These are phyloP conservation scores for Tricholoma flavovirens DNA, from an alignment of 768 basidiomycete genomes.

Conservation along the genomic window DNA sequence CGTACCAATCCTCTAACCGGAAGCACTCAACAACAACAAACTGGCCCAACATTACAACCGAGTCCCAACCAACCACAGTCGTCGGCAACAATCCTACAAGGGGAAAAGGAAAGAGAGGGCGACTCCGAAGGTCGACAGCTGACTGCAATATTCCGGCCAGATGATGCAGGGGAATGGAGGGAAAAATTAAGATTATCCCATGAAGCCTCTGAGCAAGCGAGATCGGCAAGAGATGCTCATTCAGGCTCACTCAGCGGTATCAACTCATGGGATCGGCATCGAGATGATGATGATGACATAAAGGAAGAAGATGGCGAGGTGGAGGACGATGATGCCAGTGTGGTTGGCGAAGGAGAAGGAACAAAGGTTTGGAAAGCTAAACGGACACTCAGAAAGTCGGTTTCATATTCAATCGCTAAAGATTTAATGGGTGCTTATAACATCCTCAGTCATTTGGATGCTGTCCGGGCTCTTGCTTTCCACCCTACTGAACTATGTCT, in stretches of 20 bases:
- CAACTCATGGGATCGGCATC: slow-evolving; percentile 46
- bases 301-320: slow-evolving; percentile 69
- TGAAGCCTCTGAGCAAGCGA: slow-evolving; percentile 51
- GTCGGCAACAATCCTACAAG: slow-evolving; percentile 21
- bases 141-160: slow-evolving; percentile 86
- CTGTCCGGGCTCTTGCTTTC: slow-evolving; percentile 86
- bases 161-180: slow-evolving; percentile 82
- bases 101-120: slow-evolving; percentile 40
- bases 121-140: slow-evolving; percentile 48
- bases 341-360: slow-evolving; percentile 63
- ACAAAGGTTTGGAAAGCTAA: slow-evolving; percentile 81
- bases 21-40: slow-evolving; percentile 32
- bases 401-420: slow-evolving; percentile 20
- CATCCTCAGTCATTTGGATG: slow-evolving; percentile 76
- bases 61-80: slow-evolving; percentile 27
- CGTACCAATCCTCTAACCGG: slow-evolving; percentile 42
- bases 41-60: slow-evolving; percentile 22
- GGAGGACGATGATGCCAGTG: slow-evolving; percentile 59
- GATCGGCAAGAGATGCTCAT: slow-evolving; percentile 34
- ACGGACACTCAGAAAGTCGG: slow-evolving; percentile 85
- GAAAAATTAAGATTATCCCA: slow-evolving; percentile 67
- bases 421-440: slow-evolving; percentile 13
- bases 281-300: slow-evolving; percentile 57
- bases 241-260: slow-evolving; percentile 27
- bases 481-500: slow-evolving; percentile 80